Conservation (phyloP, 2,329 filamentous ascomycete species). For the Scorias spongiosa region DNA sequence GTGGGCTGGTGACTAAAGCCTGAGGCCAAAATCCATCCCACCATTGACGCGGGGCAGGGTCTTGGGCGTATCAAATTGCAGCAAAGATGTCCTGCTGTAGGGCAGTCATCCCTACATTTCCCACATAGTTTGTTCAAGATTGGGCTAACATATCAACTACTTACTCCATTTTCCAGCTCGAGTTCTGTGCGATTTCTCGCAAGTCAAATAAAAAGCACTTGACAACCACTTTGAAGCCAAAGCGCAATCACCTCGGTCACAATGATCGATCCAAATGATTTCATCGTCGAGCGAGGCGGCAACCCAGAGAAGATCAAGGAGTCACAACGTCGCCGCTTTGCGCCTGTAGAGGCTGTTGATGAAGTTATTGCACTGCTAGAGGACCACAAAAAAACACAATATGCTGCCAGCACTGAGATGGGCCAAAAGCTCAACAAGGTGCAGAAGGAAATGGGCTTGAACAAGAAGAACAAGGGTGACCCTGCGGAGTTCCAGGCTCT, state of each 20-base stretch:
- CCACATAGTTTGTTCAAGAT: no score
- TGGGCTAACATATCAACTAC: no score
- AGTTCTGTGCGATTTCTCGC: no score
- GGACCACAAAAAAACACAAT: constrained; percentile 54
- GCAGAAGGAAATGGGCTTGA: constrained; percentile 77
- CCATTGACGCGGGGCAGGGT: not conserved
- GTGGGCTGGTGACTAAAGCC: not conserved
- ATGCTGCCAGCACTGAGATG: constrained; percentile 54
- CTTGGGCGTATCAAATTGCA: not conserved
- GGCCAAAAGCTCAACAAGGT: constrained; percentile 73
- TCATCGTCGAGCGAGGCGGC: constrained; percentile 65
- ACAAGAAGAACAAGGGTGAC: constrained; percentile 91
- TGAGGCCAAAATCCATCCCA: not conserved
- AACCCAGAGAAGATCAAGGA: constrained; percentile 85
- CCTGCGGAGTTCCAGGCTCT: constrained; percentile 67
- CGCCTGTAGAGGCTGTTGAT: constrained; percentile 71
- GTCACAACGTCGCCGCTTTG: constrained; percentile 70
- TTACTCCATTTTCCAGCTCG: no score
- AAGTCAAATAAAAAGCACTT: no score
- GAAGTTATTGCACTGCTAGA: constrained; percentile 79
- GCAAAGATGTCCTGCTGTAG: no score
- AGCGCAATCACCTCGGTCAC: constrained; percentile 1
- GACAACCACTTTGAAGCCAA: no score
- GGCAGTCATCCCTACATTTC: no score
- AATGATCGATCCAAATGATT: constrained; percentile 35